Evolutionary conservation across 2,329 filamentous ascomycete species (phyloP), one percentile per base, ranked within the genome.

Genomic region (Talaromyces verruculosus): DNA sequence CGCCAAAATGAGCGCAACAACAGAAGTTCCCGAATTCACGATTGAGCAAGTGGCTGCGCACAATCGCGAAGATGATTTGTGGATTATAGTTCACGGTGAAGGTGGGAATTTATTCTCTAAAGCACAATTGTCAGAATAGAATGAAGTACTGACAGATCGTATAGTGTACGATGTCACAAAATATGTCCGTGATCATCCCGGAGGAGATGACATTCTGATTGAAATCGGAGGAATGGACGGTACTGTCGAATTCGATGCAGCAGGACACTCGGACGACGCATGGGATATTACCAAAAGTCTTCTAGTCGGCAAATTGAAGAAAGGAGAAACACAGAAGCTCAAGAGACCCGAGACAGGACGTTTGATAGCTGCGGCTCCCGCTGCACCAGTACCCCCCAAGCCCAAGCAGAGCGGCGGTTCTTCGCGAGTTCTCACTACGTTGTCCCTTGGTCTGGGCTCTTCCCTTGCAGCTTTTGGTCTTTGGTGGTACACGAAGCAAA

Each of bases 151-250:
- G 3, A 53, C 49, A 53, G 19, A 25, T 33, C 15, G 28, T 53
- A 8, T 33, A 85, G 87, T 89, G 1, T 88, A 87, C 70, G 79
- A 89, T 72, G 77, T 88, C 11, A 83, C 86, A 1, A 80, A 82
- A 51, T 89, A 88, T 68, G 67, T 85, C 1, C 76, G 83, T 28
- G 86, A 89, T 65, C 87, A 89, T 67, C 87, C 87, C 2, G 78
- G 79, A 17, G 80, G 80, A 17, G 71, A 70, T 43, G 79, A 81
- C 5, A 72, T 79, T 15, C 71, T 82, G 1, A 57, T 76, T 35
- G 78, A 82, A 61, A 71, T 77, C 49, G 80, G 78, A 39, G 80
- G 80, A 28, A 73, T 72, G 49, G 80, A 82, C 67, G 80, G 78
- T 1, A 81, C 80, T 0, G 72, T 69, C 17, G 79, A 74, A 7